Evolutionary conservation across 2,329 filamentous ascomycete genomes (phyloP), one percentile per base, ranked within the genome.

Genomic region (Plenodomus lindquistii): DNA sequence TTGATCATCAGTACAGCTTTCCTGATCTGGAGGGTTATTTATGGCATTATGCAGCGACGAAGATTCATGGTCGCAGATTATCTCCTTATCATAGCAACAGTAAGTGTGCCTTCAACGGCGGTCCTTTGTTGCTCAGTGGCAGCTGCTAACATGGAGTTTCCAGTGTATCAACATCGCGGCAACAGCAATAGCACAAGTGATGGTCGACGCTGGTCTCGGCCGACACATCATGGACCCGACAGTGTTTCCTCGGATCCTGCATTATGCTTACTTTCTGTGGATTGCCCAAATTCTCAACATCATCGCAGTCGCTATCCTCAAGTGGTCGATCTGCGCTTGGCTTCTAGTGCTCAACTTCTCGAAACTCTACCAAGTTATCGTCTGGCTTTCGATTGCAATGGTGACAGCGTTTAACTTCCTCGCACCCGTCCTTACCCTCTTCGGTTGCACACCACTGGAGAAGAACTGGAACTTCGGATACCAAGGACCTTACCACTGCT

Each of bases 281-380:
- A 53, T 66, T 31, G 47, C 48, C 24, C 62, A 64, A 34, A 54
- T 65, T 16, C 4, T 37, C 35, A 37, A 69, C 42, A 56, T 67
- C 24, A 50, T 66, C 7, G 65, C 57, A 13, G 57, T 69, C 16
- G 62, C 63, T n/a, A 48, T 65, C 7, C 44, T 69, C 8, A 68
- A 68, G 35, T 62, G 55, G 56, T 62, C 63, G 3, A 67, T 69
- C 8, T 67, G 66, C 39, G 57, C 64, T 2, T 68, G 64, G 49
- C 48, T 69, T 2, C 45, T 69, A 6, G 54, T 59, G 13, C 56
- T 69, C 16, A 65, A 69, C 18, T 66, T 68, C 39, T 63, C 62
- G 11, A 64, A 19, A 19, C 13, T 57, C 2, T 69, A 66, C 37
- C 56, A 51, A 39, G 48, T 37, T 19, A 55, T 67, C 4, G 49